A percentile compares a stretch with the other conserved stretches of the same genome.
Conservation (phyloP, 768 basidiomycete genomes). For the Jaapia argillacea region DNA sequence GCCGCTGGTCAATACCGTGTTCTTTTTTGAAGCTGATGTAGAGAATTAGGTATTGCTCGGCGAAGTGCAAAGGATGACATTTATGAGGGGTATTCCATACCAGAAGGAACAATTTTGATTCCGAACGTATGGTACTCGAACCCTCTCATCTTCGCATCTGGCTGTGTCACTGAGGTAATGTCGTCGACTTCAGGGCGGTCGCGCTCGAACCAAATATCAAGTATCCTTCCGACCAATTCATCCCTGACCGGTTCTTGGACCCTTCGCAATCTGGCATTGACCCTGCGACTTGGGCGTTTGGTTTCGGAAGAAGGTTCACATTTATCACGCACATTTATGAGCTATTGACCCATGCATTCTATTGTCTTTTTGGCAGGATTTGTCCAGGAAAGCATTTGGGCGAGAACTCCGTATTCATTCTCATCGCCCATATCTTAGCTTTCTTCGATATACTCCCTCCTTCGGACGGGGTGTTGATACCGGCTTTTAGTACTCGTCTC, state of each 20-base stretch:
- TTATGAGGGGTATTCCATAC: conserved; percentile 17
- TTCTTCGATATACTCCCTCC: too few relatives aligned
- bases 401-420: too few relatives aligned
- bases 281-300: conserved; percentile 6
- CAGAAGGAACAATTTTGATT: conserved; percentile 12
- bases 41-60: conserved; percentile 10
- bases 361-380: too few relatives aligned
- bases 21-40: not conserved
- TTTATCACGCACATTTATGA: too few relatives aligned
- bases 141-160: not conserved
- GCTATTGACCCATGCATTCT: too few relatives aligned
- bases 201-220: conserved; percentile 7
- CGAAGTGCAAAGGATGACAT: conserved; percentile 13
- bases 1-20: not conserved
- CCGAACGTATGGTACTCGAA: conserved; percentile 18
- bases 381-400: too few relatives aligned
- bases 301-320: conserved; percentile 6
- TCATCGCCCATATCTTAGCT: too few relatives aligned
- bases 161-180: not conserved
- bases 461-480: too few relatives aligned
- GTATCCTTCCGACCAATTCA: conserved; percentile 7
- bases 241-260: conserved; percentile 12
- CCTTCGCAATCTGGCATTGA: not conserved
- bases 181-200: conserved; percentile 3
- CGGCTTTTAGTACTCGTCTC: too few relatives aligned